These are phyloP conservation scores for Exophiala dermatitidis DNA, from an alignment of 2,329 filamentous ascomycete species.

Conservation along the genomic window DNA sequence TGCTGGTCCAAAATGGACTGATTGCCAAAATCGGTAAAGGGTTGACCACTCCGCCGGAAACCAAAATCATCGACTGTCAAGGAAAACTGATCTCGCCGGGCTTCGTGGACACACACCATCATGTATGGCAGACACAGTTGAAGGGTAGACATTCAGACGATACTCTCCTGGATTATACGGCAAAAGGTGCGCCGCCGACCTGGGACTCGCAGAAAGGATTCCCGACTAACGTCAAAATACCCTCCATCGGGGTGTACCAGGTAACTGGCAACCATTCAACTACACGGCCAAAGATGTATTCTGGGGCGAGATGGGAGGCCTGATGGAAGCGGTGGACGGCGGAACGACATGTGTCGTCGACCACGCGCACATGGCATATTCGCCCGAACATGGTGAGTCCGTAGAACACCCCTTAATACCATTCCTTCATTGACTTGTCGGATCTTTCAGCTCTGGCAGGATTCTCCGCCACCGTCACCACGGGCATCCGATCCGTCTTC, in stretches of 20 bases:
- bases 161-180: constrained; percentile 37
- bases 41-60: not conserved
- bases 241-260: constrained; percentile 20
- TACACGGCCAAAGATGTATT: constrained; percentile 39
- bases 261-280: constrained; percentile 34
- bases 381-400: constrained; percentile 29
- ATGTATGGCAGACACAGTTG: constrained; percentile 40
- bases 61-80: constrained; percentile 36
- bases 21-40: not conserved
- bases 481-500: constrained; percentile 31
- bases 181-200: constrained; percentile 29
- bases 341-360: constrained; percentile 30
- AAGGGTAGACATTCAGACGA: constrained; percentile 37
- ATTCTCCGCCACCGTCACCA: constrained; percentile 27
- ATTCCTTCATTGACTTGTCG: constrained; percentile 23
- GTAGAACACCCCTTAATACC: constrained; percentile 1
- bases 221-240: not conserved
- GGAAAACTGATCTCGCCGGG: constrained; percentile 30
- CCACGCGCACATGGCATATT: constrained; percentile 30
- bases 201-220: too few relatives aligned
- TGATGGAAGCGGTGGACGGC: constrained; percentile 18
- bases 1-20: not conserved
- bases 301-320: constrained; percentile 31
- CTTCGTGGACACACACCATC: constrained; percentile 34
- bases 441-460: constrained; percentile 20